Base-by-base conservation (phyloP, 2,329 filamentous ascomycete genomes). In the Colletotrichum zoysiae region DNA sequence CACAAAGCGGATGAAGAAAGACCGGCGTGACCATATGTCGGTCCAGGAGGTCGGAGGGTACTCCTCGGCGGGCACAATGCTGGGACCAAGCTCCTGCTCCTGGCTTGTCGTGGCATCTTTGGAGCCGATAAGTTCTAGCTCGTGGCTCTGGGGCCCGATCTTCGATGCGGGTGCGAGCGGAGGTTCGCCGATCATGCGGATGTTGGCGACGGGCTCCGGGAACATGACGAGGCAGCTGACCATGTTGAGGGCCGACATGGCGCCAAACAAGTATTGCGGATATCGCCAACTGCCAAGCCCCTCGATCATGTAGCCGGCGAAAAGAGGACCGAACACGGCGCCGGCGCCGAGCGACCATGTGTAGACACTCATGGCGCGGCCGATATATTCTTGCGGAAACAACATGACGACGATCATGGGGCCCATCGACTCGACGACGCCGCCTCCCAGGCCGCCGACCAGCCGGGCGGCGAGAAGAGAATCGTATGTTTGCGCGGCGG, bases 331-430 rank as follows among this genome's bases (percentile, higher is more conserved):
- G 1, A 53, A 30, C 14, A 30, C 50, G 23, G 50, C 8, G 23
- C 23, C 50, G 26, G 23, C 50, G 6, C 50, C 50, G 23, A 53
- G 50, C 14, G 50, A 23, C 50, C 12, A 30, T 0, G 50, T 53
- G 50, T 53, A 53, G 23, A 30, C 6, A 2, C 50, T 53, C 50
- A 53, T 53, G 12, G 50, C 50, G 14, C 50, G 50, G 9, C 40
- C 58, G 12, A 61, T 26, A 30, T 16, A 33, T 20, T 61, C 58
- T 5, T 26, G 58, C n/a, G 58, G 58, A 14, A 61, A 61, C 16
- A 61, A 2, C 26, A 33, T 46, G 40, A 61, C 58, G 40, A 61
- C 58, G 30, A 61, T 20, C 58, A 46, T 46, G 3, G 58, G 58
- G 5, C 58, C 58, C 58, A 61, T 61, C 11, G 30, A 61, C 20